A percentile compares a stretch with the other conserved stretches of the same genome.
These are phyloP conservation scores for Podila epigama DNA, from an alignment of 192 early-diverging fungal genomes.

Conservation along the genomic window DNA sequence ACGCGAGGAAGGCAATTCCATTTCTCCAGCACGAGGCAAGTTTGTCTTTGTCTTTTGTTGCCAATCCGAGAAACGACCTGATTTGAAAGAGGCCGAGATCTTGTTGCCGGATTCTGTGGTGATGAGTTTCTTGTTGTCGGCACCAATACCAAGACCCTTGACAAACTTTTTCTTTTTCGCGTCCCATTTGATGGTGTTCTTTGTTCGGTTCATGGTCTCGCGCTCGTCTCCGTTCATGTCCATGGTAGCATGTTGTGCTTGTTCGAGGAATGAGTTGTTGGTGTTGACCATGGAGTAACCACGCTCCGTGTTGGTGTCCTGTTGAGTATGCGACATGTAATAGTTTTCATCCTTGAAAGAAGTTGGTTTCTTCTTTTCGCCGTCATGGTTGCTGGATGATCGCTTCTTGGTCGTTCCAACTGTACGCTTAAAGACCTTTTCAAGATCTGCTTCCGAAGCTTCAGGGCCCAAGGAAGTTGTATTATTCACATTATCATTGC, in stretches of 20 bases:
- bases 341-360: slow-evolving; percentile 81
- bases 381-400: neutral
- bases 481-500: neutral
- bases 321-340: slow-evolving; percentile 88
- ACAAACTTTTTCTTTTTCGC: slow-evolving; percentile 93
- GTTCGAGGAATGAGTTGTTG: slow-evolving; percentile 80
- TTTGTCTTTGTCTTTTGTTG: slow-evolving; percentile 83
- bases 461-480: slow-evolving; percentile 22
- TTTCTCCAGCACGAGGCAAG: slow-evolving; percentile 87
- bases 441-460: slow-evolving; percentile 40
- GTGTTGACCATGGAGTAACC: slow-evolving; percentile 76
- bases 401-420: slow-evolving; percentile 28
- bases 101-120: slow-evolving; percentile 89
- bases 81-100: slow-evolving; percentile 88
- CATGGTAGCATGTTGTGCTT: slow-evolving; percentile 78
- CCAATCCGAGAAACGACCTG: slow-evolving; percentile 89
- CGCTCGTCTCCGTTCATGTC: slow-evolving; percentile 87
- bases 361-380: slow-evolving; percentile 40
- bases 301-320: slow-evolving; percentile 87
- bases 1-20: slow-evolving; percentile 69
- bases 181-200: slow-evolving; percentile 88
- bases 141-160: slow-evolving; percentile 78
- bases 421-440: slow-evolving; percentile 36
- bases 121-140: slow-evolving; percentile 97
- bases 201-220: slow-evolving; percentile 59